Evolutionary conservation across 352 stramenopile species (phyloP).

Genomic region (Globisporangium okanoganense): DNA sequence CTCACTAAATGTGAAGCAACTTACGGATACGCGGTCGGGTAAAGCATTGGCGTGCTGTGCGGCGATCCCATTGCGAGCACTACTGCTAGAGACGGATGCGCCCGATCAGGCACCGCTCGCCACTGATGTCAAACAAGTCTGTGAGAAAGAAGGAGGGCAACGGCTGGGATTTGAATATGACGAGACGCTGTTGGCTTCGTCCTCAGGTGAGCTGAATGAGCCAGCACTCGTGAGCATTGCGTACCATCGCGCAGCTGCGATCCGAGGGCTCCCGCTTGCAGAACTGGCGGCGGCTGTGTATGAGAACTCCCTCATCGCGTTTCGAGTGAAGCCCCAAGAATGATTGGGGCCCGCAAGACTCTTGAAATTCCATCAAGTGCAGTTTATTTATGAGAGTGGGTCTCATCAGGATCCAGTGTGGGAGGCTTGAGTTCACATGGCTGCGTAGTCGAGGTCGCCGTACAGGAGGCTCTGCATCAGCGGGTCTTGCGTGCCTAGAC

Average conservation of each 20-base stretch:
- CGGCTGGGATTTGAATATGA: neutral
- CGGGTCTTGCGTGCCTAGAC: slow-evolving; percentile 20
- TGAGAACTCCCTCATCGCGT: slow-evolving; percentile 35
- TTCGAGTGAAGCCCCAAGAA: slow-evolving; percentile 19
- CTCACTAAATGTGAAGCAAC: slow-evolving; percentile 72
- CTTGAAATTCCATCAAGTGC: neutral
- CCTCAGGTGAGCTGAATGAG: slow-evolving; percentile 36
- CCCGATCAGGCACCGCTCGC: slow-evolving; percentile 51
- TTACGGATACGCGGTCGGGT: slow-evolving; percentile 29
- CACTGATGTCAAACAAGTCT: neutral
- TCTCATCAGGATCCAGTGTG: neutral
- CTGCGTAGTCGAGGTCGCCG: slow-evolving; percentile 73
- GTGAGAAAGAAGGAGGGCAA: neutral
- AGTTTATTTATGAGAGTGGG: neutral
- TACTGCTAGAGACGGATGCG: slow-evolving; percentile 75
- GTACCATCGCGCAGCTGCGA: slow-evolving; percentile 32
- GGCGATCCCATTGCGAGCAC: slow-evolving; percentile 32
- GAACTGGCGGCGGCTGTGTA: slow-evolving; percentile 36
- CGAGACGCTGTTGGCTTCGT: neutral
- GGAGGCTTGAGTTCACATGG: slow-evolving; percentile 36
- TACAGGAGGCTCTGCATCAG: slow-evolving; percentile 60
- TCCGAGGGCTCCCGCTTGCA: slow-evolving; percentile 27
- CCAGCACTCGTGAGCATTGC: slow-evolving; percentile 49
- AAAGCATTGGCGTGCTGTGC: slow-evolving; percentile 40
- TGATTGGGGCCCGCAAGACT: neutral